Base-by-base conservation (phyloP, 768 basidiomycete species). In the Rhizopogon rudus region DNA sequence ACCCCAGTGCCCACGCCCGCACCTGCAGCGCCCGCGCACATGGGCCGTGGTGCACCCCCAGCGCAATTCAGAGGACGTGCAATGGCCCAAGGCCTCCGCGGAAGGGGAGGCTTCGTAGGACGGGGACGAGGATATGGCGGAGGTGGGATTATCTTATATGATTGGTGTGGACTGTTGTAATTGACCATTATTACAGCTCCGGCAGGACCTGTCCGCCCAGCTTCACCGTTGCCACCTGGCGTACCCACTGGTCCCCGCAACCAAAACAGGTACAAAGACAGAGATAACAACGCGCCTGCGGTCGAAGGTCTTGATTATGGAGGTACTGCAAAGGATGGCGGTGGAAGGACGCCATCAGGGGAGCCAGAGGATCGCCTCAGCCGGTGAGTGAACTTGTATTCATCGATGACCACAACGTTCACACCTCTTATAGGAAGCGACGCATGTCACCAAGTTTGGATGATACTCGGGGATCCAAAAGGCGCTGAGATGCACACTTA, bases 291-390 rank as follows among this genome's bases (percentile, higher is more conserved):
- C 63, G 87, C 88, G 1, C 87, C 89, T 57, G 89, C 89, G 28
- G 88, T 91, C 12, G 91, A 93, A 65, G 91, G 91, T n/a, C 70
- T 93, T 63, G 91, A 93, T 66, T 93, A 93, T 61, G 91, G 89
- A 2, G 89, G 85, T 43, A 79, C 64, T 28, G 74, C 70, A 53
- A 77, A 78, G 60, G 75, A 79, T 41, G 71, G 67, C 44, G 45
- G 67, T 52, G 65, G 71, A 52, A 62, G 84, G 60, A 87, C 83
- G 48, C 79, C 84, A 0, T 84, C 82, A 52, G 79, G 80, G 17
- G 86, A 89, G 60, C 80, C 84, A 35, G 86, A 88, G 61, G 86
- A 88, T 51, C 77, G 86, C 57, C 78, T 81, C 53, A 77, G 81
- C 62, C 77, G 81, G 84, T 80, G 62, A 65, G 79, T 60, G 4